Evolutionary conservation across 1,284 basidiomycete species (phyloP).

Genomic region (Cryptococcus jaspeensis): DNA sequence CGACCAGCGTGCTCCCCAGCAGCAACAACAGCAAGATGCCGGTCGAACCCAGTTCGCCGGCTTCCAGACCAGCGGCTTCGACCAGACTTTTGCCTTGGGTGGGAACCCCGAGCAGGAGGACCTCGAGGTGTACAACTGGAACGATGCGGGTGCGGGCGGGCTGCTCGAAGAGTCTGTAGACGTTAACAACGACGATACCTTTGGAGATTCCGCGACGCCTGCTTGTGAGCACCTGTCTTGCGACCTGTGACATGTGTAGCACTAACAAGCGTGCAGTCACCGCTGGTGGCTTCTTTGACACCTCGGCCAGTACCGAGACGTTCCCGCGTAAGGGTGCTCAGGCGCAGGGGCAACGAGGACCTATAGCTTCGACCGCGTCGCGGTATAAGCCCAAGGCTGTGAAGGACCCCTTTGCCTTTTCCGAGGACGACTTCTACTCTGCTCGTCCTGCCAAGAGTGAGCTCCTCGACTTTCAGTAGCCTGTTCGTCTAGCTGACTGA

Average conservation of each 20-base stretch:
- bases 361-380: constrained; percentile 41
- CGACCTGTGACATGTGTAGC: too few relatives aligned
- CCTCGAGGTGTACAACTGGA: constrained; percentile 58
- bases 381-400: constrained; percentile 41
- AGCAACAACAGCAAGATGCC: constrained; percentile 5
- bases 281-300: not conserved
- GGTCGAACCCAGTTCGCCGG: constrained; percentile 13
- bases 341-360: constrained; percentile 10
- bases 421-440: constrained; percentile 51
- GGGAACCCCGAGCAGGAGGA: constrained; percentile 62
- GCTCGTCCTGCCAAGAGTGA: constrained; percentile 38
- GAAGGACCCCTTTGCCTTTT: constrained; percentile 48
- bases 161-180: constrained; percentile 78
- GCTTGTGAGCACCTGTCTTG: too few relatives aligned
- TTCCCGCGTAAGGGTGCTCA: too few relatives aligned
- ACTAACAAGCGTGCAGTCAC: not conserved
- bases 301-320: too few relatives aligned
- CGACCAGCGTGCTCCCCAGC: constrained; percentile 21
- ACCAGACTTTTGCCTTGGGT: constrained; percentile 47
- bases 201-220: constrained; percentile 59
- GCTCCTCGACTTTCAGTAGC: not conserved
- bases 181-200: constrained; percentile 94
- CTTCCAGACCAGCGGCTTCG: constrained; percentile 19
- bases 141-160: constrained; percentile 76
- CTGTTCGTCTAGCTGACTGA: constrained; percentile 7